Evolutionary conservation across 2,329 filamentous ascomycete genomes (phyloP), one percentile per base, ranked within the genome.

Genomic region (Diaporthe amygdali): DNA sequence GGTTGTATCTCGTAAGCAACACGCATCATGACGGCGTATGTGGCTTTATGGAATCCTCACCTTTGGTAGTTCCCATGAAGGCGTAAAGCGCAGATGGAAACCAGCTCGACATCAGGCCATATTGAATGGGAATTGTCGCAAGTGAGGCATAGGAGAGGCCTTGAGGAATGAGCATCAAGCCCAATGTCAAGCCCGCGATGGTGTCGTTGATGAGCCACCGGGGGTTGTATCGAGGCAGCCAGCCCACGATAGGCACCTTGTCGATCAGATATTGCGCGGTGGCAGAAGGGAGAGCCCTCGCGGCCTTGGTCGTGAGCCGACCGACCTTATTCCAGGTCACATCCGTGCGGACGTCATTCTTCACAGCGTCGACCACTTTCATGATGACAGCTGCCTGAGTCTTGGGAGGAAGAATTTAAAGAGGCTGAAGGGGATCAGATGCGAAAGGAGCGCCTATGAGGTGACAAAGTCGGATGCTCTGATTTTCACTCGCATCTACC

Each of bases 141-240:
- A 91, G 88, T 74, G 89, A 88, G 2, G 89, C 89, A 74, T 91
- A 91, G 0, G 89, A 88, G n/a, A 91, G 77, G 3, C 86, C 87
- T 75, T 91, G 89, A 0, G 89, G 89, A 68, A 91, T 90, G 52
- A 91, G 81, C 82, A 90, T 86, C 34, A 90, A 82, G 10, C 88
- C 89, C 32, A 91, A 81, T 15, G 88, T 92, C 74, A 89, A 82
- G 22, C 90, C 90, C 14, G 88, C 89, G 74, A 92, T 87, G 14
- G 87, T 78, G 76, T 93, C 90, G 76, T 89, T 89, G 22, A 89
- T 71, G 2, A 92, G 76, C 90, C 90, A 93, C 83, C 85, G 81
- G 6, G 84, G 85, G 22, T 89, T 84, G 78, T 92, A 92, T 55
- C 83, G 83, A 14, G 90, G 89, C 1, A 92, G 82, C 90, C 90